Evolutionary conservation across 192 early-diverging fungal species (phyloP).

Genomic region (Coemansia sp.): DNA sequence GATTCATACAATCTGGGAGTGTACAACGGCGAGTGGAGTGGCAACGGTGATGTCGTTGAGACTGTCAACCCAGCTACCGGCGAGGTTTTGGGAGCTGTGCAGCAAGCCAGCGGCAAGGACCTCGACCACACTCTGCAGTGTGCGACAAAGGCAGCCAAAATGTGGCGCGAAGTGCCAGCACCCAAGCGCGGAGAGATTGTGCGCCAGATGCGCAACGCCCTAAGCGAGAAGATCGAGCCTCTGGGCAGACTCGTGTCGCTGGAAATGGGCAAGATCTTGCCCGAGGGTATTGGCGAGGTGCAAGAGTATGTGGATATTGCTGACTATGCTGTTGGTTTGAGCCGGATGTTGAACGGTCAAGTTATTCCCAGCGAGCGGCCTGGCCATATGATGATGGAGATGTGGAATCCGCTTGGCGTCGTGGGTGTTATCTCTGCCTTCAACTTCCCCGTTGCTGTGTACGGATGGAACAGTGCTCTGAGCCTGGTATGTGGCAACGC

Average conservation of each 20-base stretch:
- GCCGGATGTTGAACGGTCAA: constrained; percentile 76
- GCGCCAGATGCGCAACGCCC: constrained; percentile 84
- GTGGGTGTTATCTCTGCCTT: constrained; percentile 95
- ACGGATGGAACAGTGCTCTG: constrained; percentile 94
- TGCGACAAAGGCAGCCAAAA: constrained; percentile 66
- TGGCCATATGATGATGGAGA: constrained; percentile 95
- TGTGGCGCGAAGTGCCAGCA: constrained; percentile 75
- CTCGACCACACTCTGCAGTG: constrained; percentile 66
- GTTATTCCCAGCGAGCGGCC: constrained; percentile 89
- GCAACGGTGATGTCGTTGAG: constrained; percentile 64
- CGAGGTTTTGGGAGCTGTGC: constrained; percentile 80
- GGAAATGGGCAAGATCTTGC: constrained; percentile 95
- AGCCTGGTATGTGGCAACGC: constrained; percentile 89
- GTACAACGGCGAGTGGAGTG: constrained; percentile 76
- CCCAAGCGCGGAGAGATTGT: constrained; percentile 91
- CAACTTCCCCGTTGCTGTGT: constrained; percentile 93
- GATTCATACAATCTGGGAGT: constrained; percentile 75
- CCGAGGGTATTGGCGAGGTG: constrained; percentile 93
- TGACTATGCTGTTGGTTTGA: constrained; percentile 89
- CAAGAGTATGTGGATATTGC: constrained; percentile 97
- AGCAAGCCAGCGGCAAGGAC: constrained; percentile 66
- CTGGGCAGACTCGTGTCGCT: constrained; percentile 87
- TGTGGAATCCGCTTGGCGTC: constrained; percentile 92
- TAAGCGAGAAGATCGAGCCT: constrained; percentile 73
- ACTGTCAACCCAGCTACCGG: constrained; percentile 81